These are phyloP conservation scores for Hippophae gyantsensis DNA, from an alignment of 306 rosid genomes.

Conservation along the genomic window DNA sequence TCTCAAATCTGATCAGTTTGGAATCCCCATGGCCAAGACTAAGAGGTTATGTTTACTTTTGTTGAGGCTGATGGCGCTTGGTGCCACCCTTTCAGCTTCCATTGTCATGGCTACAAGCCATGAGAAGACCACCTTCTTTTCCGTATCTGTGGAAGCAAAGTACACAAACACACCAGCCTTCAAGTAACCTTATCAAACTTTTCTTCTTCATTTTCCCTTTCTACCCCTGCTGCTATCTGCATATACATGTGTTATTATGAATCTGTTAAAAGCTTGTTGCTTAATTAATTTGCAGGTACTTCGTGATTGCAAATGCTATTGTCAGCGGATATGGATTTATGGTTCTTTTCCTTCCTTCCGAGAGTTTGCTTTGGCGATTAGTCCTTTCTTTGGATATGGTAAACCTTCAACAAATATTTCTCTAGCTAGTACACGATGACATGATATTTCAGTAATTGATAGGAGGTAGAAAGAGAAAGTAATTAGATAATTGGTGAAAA, in stretches of 20 bases:
- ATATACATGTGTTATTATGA: background rate
- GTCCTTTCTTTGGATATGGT: slow-evolving; percentile 67
- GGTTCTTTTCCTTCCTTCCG: slow-evolving; percentile 56
- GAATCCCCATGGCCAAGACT: slow-evolving; percentile 27
- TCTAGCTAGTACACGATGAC: no score
- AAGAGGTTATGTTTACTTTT: slow-evolving; percentile 39
- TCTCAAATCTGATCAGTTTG: background rate
- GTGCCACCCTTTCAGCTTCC: slow-evolving; percentile 54
- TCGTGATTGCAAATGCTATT: slow-evolving; percentile 52
- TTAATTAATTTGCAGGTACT: slow-evolving; percentile 39
- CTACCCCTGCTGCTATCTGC: no score
- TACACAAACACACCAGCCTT: slow-evolving; percentile 58
- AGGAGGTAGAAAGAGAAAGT: no score
- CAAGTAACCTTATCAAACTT: slow-evolving; percentile 31
- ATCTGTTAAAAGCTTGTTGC: background rate
- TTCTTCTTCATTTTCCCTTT: background rate
- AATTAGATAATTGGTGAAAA: no score
- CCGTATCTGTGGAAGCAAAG: slow-evolving; percentile 50
- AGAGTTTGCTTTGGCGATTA: slow-evolving; percentile 67
- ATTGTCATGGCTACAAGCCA: slow-evolving; percentile 77
- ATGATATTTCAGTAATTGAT: no score
- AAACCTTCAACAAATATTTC: background rate
- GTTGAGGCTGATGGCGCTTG: slow-evolving; percentile 54
- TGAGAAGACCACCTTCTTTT: slow-evolving; percentile 28
- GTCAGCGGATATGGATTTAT: slow-evolving; percentile 59